Percentiles rank a stretch among this genome's conserved stretches.
Conservation (phyloP, 208 protist species). For the Histomonas meleagridis region DNA sequence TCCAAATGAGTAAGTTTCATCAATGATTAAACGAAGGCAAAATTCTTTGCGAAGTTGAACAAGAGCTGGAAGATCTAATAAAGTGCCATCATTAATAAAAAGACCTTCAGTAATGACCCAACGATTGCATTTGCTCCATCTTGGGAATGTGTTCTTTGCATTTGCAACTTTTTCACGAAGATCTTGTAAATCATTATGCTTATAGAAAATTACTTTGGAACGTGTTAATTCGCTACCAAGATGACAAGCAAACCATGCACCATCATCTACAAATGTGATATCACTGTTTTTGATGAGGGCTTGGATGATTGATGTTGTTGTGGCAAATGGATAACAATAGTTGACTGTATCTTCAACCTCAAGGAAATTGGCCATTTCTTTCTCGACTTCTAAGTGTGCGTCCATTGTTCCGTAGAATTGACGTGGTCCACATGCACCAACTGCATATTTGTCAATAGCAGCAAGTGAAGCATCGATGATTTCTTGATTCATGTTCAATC, state of each 20-base stretch:
- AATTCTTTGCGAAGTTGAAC: conserved; percentile 75
- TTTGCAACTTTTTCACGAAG: conserved; percentile 55
- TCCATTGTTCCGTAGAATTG: conserved; percentile 44
- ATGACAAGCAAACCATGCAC: conserved; percentile 17
- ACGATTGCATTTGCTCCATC: conserved; percentile 58
- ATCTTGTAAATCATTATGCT: conserved; percentile 80
- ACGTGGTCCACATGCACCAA: conserved; percentile 44
- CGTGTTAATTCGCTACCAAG: conserved; percentile 68
- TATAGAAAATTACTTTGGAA: conserved; percentile 64
- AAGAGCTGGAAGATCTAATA: conserved; percentile 67
- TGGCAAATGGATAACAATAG: conserved; percentile 35
- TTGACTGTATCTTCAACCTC: conserved; percentile 24
- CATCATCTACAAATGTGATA: conserved; percentile 37
- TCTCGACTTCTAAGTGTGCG: conserved; percentile 40
- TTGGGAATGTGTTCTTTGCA: conserved; percentile 60
- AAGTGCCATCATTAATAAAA: conserved; percentile 61
- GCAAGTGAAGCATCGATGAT: background rate
- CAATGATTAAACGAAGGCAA: conserved; percentile 78
- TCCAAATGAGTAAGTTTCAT: conserved; percentile 82
- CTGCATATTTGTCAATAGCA: background rate
- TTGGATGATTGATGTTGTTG: conserved; percentile 36
- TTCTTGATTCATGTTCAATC: background rate
- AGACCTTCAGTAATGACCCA: conserved; percentile 82
- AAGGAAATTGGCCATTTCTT: conserved; percentile 36
- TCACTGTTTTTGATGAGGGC: conserved; percentile 20